These are phyloP conservation scores for Thermoascus crustaceus DNA, from an alignment of 2,329 filamentous ascomycete genomes.

Conservation along the genomic window DNA sequence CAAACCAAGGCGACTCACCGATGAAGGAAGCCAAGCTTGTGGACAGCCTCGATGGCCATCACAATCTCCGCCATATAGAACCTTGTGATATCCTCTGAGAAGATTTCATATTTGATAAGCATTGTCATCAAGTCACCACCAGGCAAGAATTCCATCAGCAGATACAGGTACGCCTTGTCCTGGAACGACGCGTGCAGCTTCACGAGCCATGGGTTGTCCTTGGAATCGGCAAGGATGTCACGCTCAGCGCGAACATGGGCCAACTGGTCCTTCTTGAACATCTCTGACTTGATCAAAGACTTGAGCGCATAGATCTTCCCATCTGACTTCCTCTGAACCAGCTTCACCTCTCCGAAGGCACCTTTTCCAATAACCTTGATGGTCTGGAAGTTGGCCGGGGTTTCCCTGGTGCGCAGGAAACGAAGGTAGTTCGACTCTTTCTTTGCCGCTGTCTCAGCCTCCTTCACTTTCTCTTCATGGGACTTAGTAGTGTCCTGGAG, in stretches of 20 bases:
- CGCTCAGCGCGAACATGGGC: conserved; percentile 95
- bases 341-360: conserved; percentile 94
- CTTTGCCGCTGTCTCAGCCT: conserved; percentile 74
- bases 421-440: conserved; percentile 89
- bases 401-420: conserved; percentile 87
- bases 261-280: conserved; percentile 99
- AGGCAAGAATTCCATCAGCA: conserved; percentile 98
- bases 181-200: conserved; percentile 98
- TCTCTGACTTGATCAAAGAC: conserved; percentile 95
- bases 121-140: conserved; percentile 99
- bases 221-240: conserved; percentile 91
- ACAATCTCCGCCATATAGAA: conserved; percentile 99
- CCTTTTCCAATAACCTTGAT: conserved; percentile 99
- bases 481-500: conserved; percentile 69
- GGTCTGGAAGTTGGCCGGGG: conserved; percentile 88
- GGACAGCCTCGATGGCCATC: conserved; percentile 95
- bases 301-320: conserved; percentile 98
- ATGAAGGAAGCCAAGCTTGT: conserved; percentile 96
- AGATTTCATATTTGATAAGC: conserved; percentile 99
- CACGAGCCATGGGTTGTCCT: conserved; percentile 97
- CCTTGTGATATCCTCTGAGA: conserved; percentile 94
- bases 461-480: conserved; percentile 69
- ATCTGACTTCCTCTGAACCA: conserved; percentile 92
- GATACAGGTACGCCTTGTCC: conserved; percentile 90
- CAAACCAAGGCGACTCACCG: too few species aligned